Evolutionary conservation across 441 rosid species (phyloP), one percentile per base, ranked within the genome.

Genomic region (Rhodomyrtus psidioides): DNA sequence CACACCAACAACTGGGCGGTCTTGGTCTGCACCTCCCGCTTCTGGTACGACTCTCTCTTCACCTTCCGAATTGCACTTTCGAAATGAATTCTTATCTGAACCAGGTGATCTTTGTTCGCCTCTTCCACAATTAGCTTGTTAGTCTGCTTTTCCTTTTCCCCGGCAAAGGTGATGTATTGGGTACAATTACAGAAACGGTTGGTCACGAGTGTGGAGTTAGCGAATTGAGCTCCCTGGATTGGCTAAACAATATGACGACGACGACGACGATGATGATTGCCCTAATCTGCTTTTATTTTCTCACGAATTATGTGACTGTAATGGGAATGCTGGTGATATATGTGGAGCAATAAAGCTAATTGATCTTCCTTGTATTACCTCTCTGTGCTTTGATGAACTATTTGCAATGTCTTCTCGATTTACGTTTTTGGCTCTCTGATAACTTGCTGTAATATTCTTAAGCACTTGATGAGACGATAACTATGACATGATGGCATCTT

Each of bases 1-100:
- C 99, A 95, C 90, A 95, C 99, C 57, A 97, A 96, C 91, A 97
- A 96, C 88, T 96, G 99, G 99, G 99, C 99, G 83, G 98, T 97
- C 65, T 88, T 97, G 85, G 99, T 97, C 90, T 97, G 99, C 94
- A 96, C 99, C 55, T 97, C 99, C 91, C 98, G 97, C 59, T 96
- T 95, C 94, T 97, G 99, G 99, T 97, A 62, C n/a, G 86, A 23
- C 56, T 51, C 84, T 81, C 21, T 81, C 21, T 85, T 76, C 51
- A 49, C 81, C 27, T 49, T 60, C 65, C 53, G 23, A 53, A 59
- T 75, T n/a, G 60, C 51, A 44, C 54, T 26, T 82, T 55, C 83
- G 79, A 44, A 34, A 2, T 54, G 55, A 28, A 55, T 84, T 57
- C 81, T 56, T 6, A 30, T 79, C 28, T n/a, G 26, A 28, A 53